These are phyloP conservation scores for Akanthomyces lecanii DNA, from an alignment of 2,329 filamentous ascomycete species.

Conservation along the genomic window DNA sequence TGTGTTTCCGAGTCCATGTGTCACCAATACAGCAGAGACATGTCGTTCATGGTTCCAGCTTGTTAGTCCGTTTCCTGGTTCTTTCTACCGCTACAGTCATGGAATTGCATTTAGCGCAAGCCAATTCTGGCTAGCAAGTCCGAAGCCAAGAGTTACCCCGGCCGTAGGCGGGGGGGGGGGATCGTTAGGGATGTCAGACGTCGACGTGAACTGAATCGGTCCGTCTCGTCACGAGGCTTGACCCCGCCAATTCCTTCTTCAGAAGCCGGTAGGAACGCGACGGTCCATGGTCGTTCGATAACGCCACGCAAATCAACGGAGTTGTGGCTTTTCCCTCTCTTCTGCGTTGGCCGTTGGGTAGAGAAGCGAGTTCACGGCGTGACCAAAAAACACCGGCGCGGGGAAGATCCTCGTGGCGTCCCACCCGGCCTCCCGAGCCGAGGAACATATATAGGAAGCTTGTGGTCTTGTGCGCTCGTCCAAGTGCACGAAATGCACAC, in stretches of 20 bases:
- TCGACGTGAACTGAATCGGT: conserved; percentile 1
- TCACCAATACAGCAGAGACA: no score
- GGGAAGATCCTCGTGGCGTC: background rate
- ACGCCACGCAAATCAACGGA: background rate
- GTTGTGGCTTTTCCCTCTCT: background rate
- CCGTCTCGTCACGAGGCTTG: conserved; percentile 2
- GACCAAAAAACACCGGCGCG: background rate
- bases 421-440: background rate
- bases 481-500: background rate
- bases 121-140: background rate
- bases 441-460: background rate
- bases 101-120: background rate
- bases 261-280: background rate
- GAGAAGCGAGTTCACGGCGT: background rate
- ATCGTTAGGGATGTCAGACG: background rate
- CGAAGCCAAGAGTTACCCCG: background rate
- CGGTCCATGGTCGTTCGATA: background rate
- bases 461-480: background rate
- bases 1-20: no score
- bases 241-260: background rate
- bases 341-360: background rate
- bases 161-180: background rate
- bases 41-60: no score
- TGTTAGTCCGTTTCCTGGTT: no score
- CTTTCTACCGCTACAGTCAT: background rate